A percentile compares a stretch with the other conserved stretches of the same genome.
These are phyloP conservation scores for Pascua sp. DNA, from an alignment of 1,284 basidiomycete species.

Conservation along the genomic window DNA sequence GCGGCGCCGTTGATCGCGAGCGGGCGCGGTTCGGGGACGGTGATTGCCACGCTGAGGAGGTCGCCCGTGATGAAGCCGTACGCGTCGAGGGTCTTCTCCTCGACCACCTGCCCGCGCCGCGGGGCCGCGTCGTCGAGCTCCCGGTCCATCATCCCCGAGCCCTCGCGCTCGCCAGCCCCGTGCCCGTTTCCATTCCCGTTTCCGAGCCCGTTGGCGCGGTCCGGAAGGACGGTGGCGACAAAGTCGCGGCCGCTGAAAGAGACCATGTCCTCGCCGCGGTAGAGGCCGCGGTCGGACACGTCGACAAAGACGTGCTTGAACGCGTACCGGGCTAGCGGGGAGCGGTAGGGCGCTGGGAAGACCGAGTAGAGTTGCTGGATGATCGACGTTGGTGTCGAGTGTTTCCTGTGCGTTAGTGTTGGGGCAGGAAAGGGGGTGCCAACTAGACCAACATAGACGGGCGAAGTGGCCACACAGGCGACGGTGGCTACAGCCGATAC, in stretches of 20 bases:
- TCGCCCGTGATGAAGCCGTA: constrained; percentile 45
- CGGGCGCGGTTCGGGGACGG: constrained; percentile 33
- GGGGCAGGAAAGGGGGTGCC: neutral
- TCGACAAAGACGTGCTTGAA: constrained; percentile 47
- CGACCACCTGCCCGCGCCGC: constrained; percentile 17
- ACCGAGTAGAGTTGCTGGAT: constrained; percentile 38
- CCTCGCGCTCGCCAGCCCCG: neutral
- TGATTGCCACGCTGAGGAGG: constrained; percentile 33
- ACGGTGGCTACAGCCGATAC: constrained; percentile 7
- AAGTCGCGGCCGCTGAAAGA: constrained; percentile 38
- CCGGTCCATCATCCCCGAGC: constrained; percentile 17
- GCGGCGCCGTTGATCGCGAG: neutral
- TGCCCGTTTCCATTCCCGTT: neutral
- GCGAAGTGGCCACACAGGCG: too few relatives aligned
- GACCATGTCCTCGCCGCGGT: constrained; percentile 34
- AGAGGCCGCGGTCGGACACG: constrained; percentile 37
- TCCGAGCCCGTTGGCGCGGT: neutral
- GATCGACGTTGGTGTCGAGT: constrained; percentile 37
- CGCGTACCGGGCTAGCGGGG: constrained; percentile 34
- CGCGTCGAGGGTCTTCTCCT: constrained; percentile 40
- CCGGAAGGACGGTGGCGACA: constrained; percentile 7
- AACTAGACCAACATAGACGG: neutral
- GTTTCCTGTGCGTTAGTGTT: constrained; percentile 26
- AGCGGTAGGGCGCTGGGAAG: constrained; percentile 40
- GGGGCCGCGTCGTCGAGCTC: constrained; percentile 20